Evolutionary conservation across 768 basidiomycete species (phyloP).

Genomic region (Porpolomopsis calyptriformis): DNA sequence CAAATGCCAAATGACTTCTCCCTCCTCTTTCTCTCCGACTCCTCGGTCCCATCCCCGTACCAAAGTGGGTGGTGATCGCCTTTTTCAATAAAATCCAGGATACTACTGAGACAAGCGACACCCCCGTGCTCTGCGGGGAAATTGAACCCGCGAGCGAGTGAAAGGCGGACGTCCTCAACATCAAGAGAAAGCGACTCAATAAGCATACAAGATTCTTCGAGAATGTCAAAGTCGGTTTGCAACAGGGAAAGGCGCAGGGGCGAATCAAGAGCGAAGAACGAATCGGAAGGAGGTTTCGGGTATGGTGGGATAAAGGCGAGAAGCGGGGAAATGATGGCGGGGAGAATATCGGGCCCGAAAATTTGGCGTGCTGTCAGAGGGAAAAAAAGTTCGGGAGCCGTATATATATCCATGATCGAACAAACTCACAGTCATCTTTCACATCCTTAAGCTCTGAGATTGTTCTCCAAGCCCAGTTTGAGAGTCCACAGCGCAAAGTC

Average conservation of each 20-base stretch:
- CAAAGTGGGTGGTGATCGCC: conserved; percentile 61
- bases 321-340: conserved; percentile 49
- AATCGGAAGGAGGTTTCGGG: conserved; percentile 21
- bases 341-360: conserved; percentile 53
- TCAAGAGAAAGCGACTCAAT: conserved; percentile 73
- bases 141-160: conserved; percentile 54
- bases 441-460: conserved; percentile 65
- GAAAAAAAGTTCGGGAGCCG: conserved; percentile 7
- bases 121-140: conserved; percentile 48
- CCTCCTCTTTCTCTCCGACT: conserved; percentile 43
- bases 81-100: conserved; percentile 66
- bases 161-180: conserved; percentile 62
- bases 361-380: conserved; percentile 37
- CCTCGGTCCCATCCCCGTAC: conserved; percentile 33
- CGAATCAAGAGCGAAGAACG: conserved; percentile 30
- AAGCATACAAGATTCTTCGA: conserved; percentile 65
- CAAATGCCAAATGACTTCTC: conserved; percentile 70
- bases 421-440: conserved; percentile 52
- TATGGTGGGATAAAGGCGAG: conserved; percentile 51
- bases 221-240: conserved; percentile 56
- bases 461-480: conserved; percentile 70
- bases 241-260: conserved; percentile 37
- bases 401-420: neutral
- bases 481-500: conserved; percentile 51
- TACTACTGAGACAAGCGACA: conserved; percentile 46